Base-by-base conservation (phyloP, 176 grass and related monocot species). In the Oryza longistaminata region DNA sequence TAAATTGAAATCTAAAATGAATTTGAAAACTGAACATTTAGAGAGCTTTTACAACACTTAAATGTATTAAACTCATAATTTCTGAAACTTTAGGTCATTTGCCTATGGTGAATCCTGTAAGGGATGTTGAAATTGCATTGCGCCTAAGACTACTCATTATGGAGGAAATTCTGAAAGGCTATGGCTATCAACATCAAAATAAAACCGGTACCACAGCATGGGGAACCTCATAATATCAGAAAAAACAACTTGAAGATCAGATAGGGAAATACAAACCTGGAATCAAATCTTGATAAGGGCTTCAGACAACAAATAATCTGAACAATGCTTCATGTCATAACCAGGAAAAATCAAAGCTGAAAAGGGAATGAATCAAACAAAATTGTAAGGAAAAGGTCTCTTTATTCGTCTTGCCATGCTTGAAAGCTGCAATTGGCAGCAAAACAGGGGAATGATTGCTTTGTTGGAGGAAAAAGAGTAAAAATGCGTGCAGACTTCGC, bases 401-500 rank as follows among this genome's bases (percentile, higher is more conserved):
- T n/a, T 24, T 70, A 65, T 49, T 68, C 42, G 22, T 34, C 17
- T 34, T 73, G 34, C 14, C 77, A 82, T 85, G 72, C 16, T 45
- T 72, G 15, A 60, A 26, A 19, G 52, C 34, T 86, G 83, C 66
- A 52, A n/a, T 71, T 71, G 24, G 83, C 73, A 55, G 73, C 55
- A 82, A 90, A 81, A 81, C 66, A 7, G 73, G 58, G 55, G 55
- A 42, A 78, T 34, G 67, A 67, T 78, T 65, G 78, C 78, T 73
- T 77, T 77, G 78, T 64, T 74, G 26, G 67, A 53, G 55, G 66
- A 73, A 14, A 43, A 75, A 24, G 79, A 40, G 76, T 75, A 71
- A 70, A 75, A 90, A 35, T 82, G 73, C 78, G 72, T 67, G 73
- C 55, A 86, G 55, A 86, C 73, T 60, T 90, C 43, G 83, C 49